Conservation (phyloP, 306 rosid genomes). For the Betula pendula region DNA sequence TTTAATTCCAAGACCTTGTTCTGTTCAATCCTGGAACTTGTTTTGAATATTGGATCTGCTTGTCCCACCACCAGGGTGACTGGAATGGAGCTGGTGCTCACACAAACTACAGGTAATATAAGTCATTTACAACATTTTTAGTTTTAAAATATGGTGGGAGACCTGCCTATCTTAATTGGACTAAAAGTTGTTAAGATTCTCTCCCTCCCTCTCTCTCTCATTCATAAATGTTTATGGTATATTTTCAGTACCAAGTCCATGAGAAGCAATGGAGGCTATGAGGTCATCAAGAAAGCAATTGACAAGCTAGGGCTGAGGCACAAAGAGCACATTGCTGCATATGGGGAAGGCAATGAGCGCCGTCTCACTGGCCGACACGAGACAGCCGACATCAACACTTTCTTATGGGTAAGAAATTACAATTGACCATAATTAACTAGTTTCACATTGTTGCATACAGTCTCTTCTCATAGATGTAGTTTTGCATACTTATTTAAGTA, state of each 20-base stretch:
- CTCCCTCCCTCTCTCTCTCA: background rate
- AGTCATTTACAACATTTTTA: background rate
- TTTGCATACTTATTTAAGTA: background rate
- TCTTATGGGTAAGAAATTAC: constrained; percentile 67
- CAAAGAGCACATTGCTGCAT: constrained; percentile 83
- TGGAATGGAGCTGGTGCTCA: constrained; percentile 99
- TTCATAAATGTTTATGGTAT: background rate
- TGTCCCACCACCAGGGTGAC: constrained; percentile 57
- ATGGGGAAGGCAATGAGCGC: constrained; percentile 96
- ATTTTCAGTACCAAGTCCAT: constrained; percentile 72
- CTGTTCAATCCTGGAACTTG: background rate
- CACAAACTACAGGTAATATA: constrained; percentile 78
- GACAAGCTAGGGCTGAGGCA: constrained; percentile 72
- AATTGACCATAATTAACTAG: background rate
- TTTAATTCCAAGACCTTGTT: background rate
- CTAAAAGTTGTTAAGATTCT: background rate
- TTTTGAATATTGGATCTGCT: background rate
- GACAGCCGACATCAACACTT: constrained; percentile 80
- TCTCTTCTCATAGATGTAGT: background rate
- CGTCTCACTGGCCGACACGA: constrained; percentile 90
- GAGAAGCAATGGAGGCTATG: constrained; percentile 80
- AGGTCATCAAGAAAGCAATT: constrained; percentile 76
- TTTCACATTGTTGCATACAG: background rate
- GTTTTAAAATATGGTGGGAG: background rate
- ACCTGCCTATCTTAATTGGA: background rate